phyloP scores from a whole-genome alignment of 768 basidiomycete species.

The Rossbeevera mucosa region DNA sequence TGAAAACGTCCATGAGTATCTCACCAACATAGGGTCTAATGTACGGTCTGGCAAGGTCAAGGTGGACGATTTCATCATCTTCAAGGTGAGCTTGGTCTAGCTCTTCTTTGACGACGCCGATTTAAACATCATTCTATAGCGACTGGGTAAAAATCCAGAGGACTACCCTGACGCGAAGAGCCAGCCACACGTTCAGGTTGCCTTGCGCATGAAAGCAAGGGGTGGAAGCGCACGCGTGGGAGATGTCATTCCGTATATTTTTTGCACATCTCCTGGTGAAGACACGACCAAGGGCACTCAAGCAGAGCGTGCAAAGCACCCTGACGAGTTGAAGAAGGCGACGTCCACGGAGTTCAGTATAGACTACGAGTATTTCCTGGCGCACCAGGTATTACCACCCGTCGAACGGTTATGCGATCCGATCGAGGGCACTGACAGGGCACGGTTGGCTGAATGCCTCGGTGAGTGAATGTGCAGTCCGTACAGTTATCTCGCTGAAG shows the following conservation, averaged over 20 bases:
- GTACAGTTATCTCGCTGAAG: neutral
- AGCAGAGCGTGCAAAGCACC: conserved; percentile 89
- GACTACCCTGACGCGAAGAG: conserved; percentile 95
- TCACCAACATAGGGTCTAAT: conserved; percentile 69
- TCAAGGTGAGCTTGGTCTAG: conserved; percentile 59
- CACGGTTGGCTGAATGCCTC: conserved; percentile 91
- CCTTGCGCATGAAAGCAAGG: conserved; percentile 80
- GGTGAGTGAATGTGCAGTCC: conserved; percentile 44
- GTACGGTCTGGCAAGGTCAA: conserved; percentile 74
- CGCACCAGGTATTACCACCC: conserved; percentile 89
- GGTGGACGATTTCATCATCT: conserved; percentile 92
- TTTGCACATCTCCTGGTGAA: conserved; percentile 75
- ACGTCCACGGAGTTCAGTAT: conserved; percentile 59
- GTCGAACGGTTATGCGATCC: conserved; percentile 94
- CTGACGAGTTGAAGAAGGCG: conserved; percentile 80
- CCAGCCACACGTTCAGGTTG: conserved; percentile 97
- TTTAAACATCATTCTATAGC: conserved; percentile 42
- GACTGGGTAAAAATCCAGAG: conserved; percentile 93
- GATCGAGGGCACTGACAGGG: conserved; percentile 91
- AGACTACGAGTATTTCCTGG: conserved; percentile 89
- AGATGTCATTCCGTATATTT: conserved; percentile 95
- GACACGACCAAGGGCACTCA: conserved; percentile 69
- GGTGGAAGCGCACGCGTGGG: conserved; percentile 78
- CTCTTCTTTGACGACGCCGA: neutral
- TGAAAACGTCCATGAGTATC: conserved; percentile 88